These are phyloP conservation scores for Millerozyma acaciae DNA, from an alignment of 805 yeast species.

Conservation along the genomic window DNA sequence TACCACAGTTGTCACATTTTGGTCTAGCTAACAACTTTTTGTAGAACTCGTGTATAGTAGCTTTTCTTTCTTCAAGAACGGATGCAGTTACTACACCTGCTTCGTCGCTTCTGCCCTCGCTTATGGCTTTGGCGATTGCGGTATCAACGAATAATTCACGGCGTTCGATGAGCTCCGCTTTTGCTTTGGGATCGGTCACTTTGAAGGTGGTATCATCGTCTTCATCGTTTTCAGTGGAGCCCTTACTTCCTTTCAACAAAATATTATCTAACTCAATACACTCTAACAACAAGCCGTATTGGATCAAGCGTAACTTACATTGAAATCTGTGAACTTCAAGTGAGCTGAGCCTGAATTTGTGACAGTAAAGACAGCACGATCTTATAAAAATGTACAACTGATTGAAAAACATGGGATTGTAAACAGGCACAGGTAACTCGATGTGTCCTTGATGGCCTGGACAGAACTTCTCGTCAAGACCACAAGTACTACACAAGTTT, in stretches of 20 bases:
- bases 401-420: slow-evolving; percentile 90
- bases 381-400: slow-evolving; percentile 84
- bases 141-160: slow-evolving; percentile 69
- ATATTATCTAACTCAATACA: slow-evolving; percentile 69
- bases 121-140: slow-evolving; percentile 69
- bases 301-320: slow-evolving; percentile 77
- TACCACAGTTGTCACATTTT: slow-evolving; percentile 93
- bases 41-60: slow-evolving; percentile 68
- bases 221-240: slow-evolving; percentile 38
- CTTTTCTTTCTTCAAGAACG: slow-evolving; percentile 82
- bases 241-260: slow-evolving; percentile 33
- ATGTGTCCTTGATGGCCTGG: slow-evolving; percentile 99
- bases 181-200: slow-evolving; percentile 35
- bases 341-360: slow-evolving; percentile 67
- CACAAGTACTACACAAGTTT: slow-evolving; percentile 92
- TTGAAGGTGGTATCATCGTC: slow-evolving; percentile 41
- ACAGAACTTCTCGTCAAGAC: slow-evolving; percentile 88
- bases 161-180: slow-evolving; percentile 48
- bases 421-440: slow-evolving; percentile 92
- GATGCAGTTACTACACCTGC: slow-evolving; percentile 78
- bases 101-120: slow-evolving; percentile 66
- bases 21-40: slow-evolving; percentile 68
- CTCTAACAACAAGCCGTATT: slow-evolving; percentile 84
- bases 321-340: slow-evolving; percentile 70
- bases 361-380: slow-evolving; percentile 86